phyloP scores from a whole-genome alignment of 345 rosid genomes.

The Theobroma cacao region DNA sequence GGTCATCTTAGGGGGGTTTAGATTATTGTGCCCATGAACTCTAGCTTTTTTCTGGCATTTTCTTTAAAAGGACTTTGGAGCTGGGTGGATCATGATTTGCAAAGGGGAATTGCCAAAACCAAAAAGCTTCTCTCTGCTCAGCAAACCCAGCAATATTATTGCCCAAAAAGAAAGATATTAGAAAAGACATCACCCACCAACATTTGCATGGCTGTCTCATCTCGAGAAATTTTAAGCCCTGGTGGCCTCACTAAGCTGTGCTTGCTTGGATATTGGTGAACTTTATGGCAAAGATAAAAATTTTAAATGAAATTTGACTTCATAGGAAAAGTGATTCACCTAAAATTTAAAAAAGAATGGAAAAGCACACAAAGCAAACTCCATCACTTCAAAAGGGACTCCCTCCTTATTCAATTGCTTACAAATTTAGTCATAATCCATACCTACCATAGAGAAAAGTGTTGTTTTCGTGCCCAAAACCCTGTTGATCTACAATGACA shows the following conservation, averaged over 20 bases:
- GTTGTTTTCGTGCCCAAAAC: background rate
- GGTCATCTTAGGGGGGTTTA: background rate
- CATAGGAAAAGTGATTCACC: slow-evolving; percentile 17
- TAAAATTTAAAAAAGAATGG: background rate
- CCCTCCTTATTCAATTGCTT: background rate
- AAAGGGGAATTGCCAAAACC: background rate
- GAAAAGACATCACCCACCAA: slow-evolving; percentile 22
- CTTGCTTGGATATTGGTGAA: slow-evolving; percentile 28
- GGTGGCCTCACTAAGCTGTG: background rate
- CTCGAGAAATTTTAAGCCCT: slow-evolving; percentile 16
- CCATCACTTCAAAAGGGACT: background rate
- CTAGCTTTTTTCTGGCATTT: slow-evolving; percentile 5
- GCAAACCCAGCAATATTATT: background rate
- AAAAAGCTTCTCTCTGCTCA: background rate
- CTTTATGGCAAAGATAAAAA: slow-evolving; percentile 20
- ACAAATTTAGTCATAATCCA: slow-evolving; percentile 4
- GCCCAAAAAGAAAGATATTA: background rate
- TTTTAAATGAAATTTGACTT: slow-evolving; percentile 11
- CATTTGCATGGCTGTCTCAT: slow-evolving; percentile 20
- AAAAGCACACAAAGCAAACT: background rate
- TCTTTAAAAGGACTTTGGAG: background rate
- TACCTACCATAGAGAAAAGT: slow-evolving; percentile 7
- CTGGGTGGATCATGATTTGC: background rate
- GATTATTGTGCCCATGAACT: slow-evolving; percentile 19
- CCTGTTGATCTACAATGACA: background rate